Evolutionary conservation across 2,329 filamentous ascomycete genomes (phyloP).

Genomic region (Metarhizium brunneum): DNA sequence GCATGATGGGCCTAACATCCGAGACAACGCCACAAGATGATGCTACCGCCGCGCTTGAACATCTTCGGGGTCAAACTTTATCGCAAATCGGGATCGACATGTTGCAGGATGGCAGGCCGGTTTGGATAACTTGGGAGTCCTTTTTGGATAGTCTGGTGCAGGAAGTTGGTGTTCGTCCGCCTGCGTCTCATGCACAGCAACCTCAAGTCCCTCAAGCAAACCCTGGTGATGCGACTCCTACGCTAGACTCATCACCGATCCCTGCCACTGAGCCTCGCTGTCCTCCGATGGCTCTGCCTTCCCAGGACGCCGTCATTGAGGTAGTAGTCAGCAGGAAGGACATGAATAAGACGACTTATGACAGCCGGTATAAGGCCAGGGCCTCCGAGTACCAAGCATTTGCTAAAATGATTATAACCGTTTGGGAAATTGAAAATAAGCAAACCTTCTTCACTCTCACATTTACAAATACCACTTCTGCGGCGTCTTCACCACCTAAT

Average conservation of each 20-base stretch:
- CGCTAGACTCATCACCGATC: constrained; percentile 11
- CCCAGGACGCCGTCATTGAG: constrained; percentile 56
- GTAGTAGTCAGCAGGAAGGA: constrained; percentile 51
- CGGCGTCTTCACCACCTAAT: constrained; percentile 20
- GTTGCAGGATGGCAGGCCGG: constrained; percentile 54
- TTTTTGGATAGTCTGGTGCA: constrained; percentile 45
- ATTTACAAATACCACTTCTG: constrained; percentile 53
- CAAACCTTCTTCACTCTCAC: constrained; percentile 65
- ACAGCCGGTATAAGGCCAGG: constrained; percentile 24
- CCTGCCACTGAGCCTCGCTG: constrained; percentile 23
- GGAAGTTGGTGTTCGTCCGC: constrained; percentile 28
- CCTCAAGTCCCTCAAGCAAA: constrained; percentile 13
- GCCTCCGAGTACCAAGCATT: constrained; percentile 36
- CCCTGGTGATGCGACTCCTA: constrained; percentile 29
- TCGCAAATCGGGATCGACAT: constrained; percentile 66
- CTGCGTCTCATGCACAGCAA: constrained; percentile 13
- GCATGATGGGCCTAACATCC: constrained; percentile 46
- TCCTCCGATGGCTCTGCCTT: constrained; percentile 16
- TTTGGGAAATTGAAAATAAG: constrained; percentile 60
- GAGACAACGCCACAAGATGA: constrained; percentile 31
- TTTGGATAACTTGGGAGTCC: constrained; percentile 50
- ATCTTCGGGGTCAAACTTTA: constrained; percentile 55
- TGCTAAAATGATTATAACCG: constrained; percentile 68
- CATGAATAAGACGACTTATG: constrained; percentile 28
- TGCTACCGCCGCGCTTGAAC: constrained; percentile 41